A percentile compares a stretch with the other conserved stretches of the same genome.
These are phyloP conservation scores for Symmetrospora coprosmae DNA, from an alignment of 768 basidiomycete species.

Conservation along the genomic window DNA sequence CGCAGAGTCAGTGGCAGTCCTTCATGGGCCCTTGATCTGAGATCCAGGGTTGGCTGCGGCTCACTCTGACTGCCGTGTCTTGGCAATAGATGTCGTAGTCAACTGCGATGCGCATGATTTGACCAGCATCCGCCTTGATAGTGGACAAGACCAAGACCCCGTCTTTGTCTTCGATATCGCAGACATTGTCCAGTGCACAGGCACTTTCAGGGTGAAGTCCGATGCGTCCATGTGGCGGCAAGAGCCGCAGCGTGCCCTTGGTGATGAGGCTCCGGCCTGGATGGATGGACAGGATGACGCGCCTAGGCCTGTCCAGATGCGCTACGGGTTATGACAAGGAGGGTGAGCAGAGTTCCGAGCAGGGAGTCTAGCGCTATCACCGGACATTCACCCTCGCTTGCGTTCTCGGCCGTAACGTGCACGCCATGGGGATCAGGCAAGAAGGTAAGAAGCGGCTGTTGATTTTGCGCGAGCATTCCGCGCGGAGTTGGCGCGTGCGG, in stretches of 20 bases:
- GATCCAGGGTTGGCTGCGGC: too few relatives aligned
- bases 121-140: too few relatives aligned
- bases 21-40: too few relatives aligned
- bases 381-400: neutral
- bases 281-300: conserved; percentile 33
- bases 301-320: conserved; percentile 9
- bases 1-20: too few relatives aligned
- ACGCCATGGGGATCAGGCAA: neutral
- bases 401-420: neutral
- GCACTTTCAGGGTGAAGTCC: neutral
- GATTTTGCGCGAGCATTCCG: conserved; percentile 10
- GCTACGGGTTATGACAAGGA: neutral
- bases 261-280: conserved; percentile 31
- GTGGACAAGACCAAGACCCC: neutral
- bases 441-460: conserved; percentile 21
- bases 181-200: too few relatives aligned
- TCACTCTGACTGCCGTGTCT: too few relatives aligned
- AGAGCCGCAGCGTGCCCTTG: conserved; percentile 21
- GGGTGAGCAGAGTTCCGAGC: neutral
- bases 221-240: neutral
- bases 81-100: too few relatives aligned
- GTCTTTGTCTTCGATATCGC: neutral
- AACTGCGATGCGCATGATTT: too few relatives aligned
- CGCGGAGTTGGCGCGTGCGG: conserved; percentile 28
- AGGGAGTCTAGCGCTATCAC: neutral